These are phyloP conservation scores for Cunninghamia lanceolata DNA, from an alignment of 75 land plant species.

Conservation along the genomic window DNA sequence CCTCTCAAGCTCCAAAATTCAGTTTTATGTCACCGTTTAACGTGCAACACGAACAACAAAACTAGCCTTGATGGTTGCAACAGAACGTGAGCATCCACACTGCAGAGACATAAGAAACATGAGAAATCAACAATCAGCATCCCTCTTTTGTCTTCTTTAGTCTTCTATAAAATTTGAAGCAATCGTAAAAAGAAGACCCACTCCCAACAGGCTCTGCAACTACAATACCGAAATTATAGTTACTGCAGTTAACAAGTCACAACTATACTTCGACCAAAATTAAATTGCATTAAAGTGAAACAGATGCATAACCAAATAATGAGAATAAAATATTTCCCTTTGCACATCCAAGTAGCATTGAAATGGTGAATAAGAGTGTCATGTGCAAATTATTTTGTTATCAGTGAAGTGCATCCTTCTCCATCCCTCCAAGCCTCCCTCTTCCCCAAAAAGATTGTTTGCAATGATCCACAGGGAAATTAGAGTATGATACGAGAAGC, in stretches of 20 bases:
- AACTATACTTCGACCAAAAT: neutral
- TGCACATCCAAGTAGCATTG: neutral
- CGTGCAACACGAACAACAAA: slow-evolving; percentile 84
- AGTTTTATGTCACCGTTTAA: slow-evolving; percentile 45
- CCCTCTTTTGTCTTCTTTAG: neutral
- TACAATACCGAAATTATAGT: neutral
- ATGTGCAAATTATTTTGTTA: no score
- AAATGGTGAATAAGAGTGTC: neutral
- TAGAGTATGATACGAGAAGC: neutral
- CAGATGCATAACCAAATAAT: neutral
- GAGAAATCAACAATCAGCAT: neutral
- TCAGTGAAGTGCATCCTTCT: neutral
- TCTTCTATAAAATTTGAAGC: neutral
- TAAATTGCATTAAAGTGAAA: neutral
- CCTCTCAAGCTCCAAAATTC: neutral
- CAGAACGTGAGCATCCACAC: slow-evolving; percentile 85
- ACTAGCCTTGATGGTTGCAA: slow-evolving; percentile 88
- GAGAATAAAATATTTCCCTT: neutral
- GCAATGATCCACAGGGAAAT: neutral
- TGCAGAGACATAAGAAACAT: slow-evolving; percentile 20
- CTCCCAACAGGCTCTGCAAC: neutral
- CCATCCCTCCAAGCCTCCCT: no score
- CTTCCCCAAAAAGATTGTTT: no score
- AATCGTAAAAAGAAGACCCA: neutral
- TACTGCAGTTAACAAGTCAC: neutral